A percentile compares a stretch with the other conserved stretches of the same genome.
phyloP scores from a whole-genome alignment of 768 basidiomycete species.

The Pisolithus albus region DNA sequence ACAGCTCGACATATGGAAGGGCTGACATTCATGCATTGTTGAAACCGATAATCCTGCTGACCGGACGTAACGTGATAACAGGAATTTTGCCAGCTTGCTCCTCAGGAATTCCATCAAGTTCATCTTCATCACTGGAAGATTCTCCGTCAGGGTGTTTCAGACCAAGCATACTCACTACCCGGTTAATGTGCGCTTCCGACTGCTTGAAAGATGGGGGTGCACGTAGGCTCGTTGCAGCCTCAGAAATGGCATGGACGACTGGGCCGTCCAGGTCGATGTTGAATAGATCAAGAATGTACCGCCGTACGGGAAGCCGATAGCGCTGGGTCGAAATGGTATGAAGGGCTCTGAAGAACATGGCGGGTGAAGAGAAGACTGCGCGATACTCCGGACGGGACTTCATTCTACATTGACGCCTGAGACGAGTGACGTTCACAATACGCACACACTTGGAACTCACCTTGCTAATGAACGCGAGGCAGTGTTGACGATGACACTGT shows the following conservation, averaged over 20 bases:
- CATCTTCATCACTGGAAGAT: conserved; percentile 55
- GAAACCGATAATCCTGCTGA: conserved; percentile 57
- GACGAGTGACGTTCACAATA: background rate
- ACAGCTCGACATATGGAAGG: no score
- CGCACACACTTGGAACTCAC: conserved; percentile 36
- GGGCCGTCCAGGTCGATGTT: conserved; percentile 68
- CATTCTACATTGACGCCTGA: conserved; percentile 41
- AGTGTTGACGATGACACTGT: conserved; percentile 92
- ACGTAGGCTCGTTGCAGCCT: conserved; percentile 45
- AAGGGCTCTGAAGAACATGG: conserved; percentile 78
- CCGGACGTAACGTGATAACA: conserved; percentile 50
- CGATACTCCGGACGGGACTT: conserved; percentile 74
- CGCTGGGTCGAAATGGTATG: conserved; percentile 84
- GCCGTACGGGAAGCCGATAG: conserved; percentile 86
- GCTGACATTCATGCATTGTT: conserved; percentile 5
- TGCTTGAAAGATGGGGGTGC: conserved; percentile 40
- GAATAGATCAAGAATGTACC: conserved; percentile 92
- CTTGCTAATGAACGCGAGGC: conserved; percentile 85
- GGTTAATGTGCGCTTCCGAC: conserved; percentile 35
- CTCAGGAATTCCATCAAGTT: conserved; percentile 39
- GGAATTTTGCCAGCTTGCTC: conserved; percentile 40
- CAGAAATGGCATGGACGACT: conserved; percentile 47
- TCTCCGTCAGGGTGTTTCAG: conserved; percentile 42
- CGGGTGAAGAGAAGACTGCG: conserved; percentile 66
- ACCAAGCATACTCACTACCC: conserved; percentile 59